These are phyloP conservation scores for Neospermospora avenae DNA, from an alignment of 2,329 filamentous ascomycete genomes.

Conservation along the genomic window DNA sequence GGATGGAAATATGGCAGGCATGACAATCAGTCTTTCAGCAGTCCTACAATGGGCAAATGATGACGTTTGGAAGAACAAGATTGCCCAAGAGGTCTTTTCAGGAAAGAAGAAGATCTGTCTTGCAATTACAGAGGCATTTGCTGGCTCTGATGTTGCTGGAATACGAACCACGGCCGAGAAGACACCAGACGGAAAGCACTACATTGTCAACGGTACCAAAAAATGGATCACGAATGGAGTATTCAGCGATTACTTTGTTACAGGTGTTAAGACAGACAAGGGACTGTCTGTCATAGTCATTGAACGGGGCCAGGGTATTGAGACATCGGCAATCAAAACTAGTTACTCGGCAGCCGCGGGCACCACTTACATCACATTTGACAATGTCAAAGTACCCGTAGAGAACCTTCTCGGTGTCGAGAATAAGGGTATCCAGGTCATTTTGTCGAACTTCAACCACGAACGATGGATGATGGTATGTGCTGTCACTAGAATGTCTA, in stretches of 20 bases:
- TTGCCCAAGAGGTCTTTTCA: slow-evolving; percentile 69
- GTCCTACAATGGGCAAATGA: slow-evolving; percentile 76
- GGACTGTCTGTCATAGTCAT: slow-evolving; percentile 76
- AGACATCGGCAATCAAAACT: slow-evolving; percentile 76
- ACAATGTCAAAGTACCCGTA: slow-evolving; percentile 81
- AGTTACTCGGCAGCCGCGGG: slow-evolving; percentile 76
- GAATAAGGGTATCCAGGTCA: slow-evolving; percentile 81
- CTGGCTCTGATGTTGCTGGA: slow-evolving; percentile 77
- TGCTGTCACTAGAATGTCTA: slow-evolving; percentile 60
- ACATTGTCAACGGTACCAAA: slow-evolving; percentile 72
- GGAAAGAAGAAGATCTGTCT: slow-evolving; percentile 87
- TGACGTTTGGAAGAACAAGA: slow-evolving; percentile 58
- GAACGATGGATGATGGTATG: slow-evolving; percentile 76
- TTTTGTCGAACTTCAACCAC: slow-evolving; percentile 87
- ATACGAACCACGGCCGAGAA: slow-evolving; percentile 75
- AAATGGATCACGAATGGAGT: slow-evolving; percentile 86
- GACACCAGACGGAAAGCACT: slow-evolving; percentile 68
- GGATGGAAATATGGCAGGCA: slow-evolving; percentile 82
- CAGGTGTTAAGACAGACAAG: slow-evolving; percentile 74
- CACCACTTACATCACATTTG: slow-evolving; percentile 67
- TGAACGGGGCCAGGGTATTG: slow-evolving; percentile 68
- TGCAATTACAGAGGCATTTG: slow-evolving; percentile 86
- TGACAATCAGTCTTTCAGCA: slow-evolving; percentile 78
- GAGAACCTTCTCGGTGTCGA: slow-evolving; percentile 76
- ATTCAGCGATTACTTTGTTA: slow-evolving; percentile 81